Evolutionary conservation across 805 yeast species (phyloP).

Genomic region (Yarrowia deformans): DNA sequence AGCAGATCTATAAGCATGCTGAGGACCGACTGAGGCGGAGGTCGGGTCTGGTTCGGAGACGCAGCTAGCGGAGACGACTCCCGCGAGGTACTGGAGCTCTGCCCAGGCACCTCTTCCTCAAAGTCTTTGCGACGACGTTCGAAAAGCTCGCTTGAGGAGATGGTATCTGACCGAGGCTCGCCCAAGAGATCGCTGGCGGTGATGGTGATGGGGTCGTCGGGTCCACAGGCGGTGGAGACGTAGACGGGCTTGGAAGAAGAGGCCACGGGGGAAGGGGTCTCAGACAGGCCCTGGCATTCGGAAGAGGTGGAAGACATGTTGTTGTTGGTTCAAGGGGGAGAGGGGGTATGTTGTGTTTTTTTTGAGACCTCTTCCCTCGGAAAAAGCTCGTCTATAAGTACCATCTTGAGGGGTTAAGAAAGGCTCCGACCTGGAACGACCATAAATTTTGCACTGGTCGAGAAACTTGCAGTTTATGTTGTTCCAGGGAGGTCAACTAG

Average conservation of each 20-base stretch:
- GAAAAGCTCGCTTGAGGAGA: not conserved
- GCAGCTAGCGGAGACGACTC: not conserved
- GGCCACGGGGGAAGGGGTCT: not conserved
- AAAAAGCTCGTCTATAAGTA: not conserved
- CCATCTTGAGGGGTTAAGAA: not conserved
- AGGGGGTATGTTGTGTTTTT: too few relatives aligned
- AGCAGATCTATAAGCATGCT: not conserved
- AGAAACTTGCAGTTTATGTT: conserved; percentile 7
- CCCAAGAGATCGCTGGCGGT: not conserved
- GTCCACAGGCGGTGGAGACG: conserved; percentile 10
- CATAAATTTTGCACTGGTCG: not conserved
- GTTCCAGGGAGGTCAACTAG: not conserved
- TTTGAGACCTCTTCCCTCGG: not conserved
- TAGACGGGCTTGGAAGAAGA: conserved; percentile 17
- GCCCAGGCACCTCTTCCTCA: not conserved
- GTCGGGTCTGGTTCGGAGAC: not conserved
- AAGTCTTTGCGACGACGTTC: not conserved
- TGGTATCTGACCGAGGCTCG: not conserved
- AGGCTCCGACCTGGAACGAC: not conserved
- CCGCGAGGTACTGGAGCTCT: not conserved
- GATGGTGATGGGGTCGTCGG: conserved; percentile 12
- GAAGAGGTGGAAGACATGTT: conserved; percentile 21
- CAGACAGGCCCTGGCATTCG: conserved; percentile 25
- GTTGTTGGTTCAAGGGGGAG: not conserved
- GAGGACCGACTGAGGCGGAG: not conserved